Base-by-base conservation (phyloP, 352 stramenopile species). In the Saprolegnia diclina region DNA sequence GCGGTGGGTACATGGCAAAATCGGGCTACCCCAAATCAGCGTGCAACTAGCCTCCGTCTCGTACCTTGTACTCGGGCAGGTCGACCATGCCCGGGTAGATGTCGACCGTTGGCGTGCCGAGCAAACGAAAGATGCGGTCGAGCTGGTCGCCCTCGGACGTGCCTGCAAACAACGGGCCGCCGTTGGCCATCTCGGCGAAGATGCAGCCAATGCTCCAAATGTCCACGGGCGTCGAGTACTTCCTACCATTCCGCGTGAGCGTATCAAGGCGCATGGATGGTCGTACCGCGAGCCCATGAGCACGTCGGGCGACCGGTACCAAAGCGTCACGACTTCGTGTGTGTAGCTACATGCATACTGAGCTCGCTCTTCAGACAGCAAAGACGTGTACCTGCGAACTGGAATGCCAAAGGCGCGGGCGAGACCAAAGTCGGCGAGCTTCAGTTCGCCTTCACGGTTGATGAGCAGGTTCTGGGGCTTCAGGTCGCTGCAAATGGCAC, bases 391-490 rank as follows among this genome's bases (percentile, higher is more conserved):
- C 79, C 88, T 97, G 73, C 97, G 82, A 55, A 99, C 97, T 26
- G 97, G 97, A 71, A 99, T 99, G 35, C 97, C 97, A 85, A 99
- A 99, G 18, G 97, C 97, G 55, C 98, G 81, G 26, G 98, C 98
- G n/a, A 99, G 82, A 21, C 98, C 98, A 89, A 99, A 99, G 76
- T 99, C 98, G 18, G 95, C 97, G n/a, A 99, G 86, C 78, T 99
- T 99, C 19, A 99, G 85, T 61, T 98, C 92, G 44, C 96, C 95
- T 71, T 98, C 92, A 11, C 92, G 88, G 78, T 99, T 99, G 78
- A 99, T 98, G 21, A 99, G 83, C 71, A 99, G 73, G 72, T 99
- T 99, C 71, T 99, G 96, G 37, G 96, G 96, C 77, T 99, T 99
- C 37, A 99, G 82, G 78, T 99, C 97, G 21, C 97, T 99, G 87